Base-by-base conservation (phyloP, 805 yeast genomes). In the Barnettozyma wickerhamii region DNA sequence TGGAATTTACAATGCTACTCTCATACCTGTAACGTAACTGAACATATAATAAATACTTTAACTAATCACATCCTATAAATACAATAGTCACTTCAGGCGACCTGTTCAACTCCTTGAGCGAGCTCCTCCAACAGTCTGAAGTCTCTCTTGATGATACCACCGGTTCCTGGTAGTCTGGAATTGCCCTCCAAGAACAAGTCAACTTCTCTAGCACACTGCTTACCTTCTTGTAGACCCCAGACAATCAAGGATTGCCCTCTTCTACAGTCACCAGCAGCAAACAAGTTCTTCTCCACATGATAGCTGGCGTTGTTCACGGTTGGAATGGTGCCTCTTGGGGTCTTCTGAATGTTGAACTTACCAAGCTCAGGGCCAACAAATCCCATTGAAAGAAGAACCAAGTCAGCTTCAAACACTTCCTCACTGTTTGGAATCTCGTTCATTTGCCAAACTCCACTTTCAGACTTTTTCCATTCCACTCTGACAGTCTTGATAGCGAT, bases 171-270 rank as follows among this genome's bases (percentile, higher is more conserved):
- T 56, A 93, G 74, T 58, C 84, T 75, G 17, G 95, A 75, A 48
- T 75, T 65, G 19, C 91, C 90, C 79, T 81, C 79, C 62, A 91
- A 72, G 63, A 64, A 84, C 52, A 71, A 63, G 60, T 91, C 99
- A 48, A 91, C 95, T 54, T 87, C 89, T 52, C 96, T 76, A 28
- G 99, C 99, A 77, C 96, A 89, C 67, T 91, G 96, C 72, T 98
- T 82, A 52, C 99, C 99, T 69, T 91, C 99, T 69, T 93, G 98
- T 54, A 91, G 91, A 69, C 98, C 99, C 98, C 98, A 93, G 41
- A 91, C 99, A 63, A 91, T 91, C 64, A 91, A 77, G 3, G 96
- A 87, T 72, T 91, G 99, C 21, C 99, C 99, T 69, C 98, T 82
- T 74, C 99, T 84, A 70, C 98, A 93, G 66, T 91, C 99, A 68